Conservation (phyloP, 768 basidiomycete genomes). For the Brasilioporus rufonigricans region DNA sequence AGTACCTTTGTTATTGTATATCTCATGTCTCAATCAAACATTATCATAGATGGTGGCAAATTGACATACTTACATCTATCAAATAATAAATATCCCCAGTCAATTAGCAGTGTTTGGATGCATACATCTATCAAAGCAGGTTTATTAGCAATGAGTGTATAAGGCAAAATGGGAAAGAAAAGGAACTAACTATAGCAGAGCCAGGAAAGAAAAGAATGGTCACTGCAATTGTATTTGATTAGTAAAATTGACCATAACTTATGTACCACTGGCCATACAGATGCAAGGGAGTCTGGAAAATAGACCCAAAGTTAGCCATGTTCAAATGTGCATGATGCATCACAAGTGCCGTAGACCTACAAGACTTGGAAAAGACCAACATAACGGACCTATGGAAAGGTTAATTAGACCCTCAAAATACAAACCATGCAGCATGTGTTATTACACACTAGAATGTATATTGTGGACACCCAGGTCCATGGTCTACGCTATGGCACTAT, state of each 20-base stretch:
- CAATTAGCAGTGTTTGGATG: too few species aligned
- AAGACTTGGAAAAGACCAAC: background rate
- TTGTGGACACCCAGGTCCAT: background rate
- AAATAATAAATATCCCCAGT: background rate
- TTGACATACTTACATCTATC: background rate
- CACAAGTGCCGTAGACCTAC: background rate
- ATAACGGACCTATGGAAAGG: background rate
- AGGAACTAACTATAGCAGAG: background rate
- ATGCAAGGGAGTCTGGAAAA: background rate
- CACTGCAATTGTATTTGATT: background rate
- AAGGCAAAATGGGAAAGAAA: too few species aligned
- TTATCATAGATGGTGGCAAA: background rate
- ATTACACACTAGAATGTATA: background rate
- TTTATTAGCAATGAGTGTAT: too few species aligned
- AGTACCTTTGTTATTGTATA: background rate
- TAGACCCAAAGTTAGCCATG: background rate
- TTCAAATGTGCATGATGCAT: too few species aligned
- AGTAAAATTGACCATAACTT: background rate
- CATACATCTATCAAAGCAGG: too few species aligned
- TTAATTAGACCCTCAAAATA: background rate
- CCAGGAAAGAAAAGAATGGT: background rate
- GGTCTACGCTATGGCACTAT: background rate
- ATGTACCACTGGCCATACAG: too few species aligned
- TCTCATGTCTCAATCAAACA: too few species aligned
- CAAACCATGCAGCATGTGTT: background rate